phyloP scores from a whole-genome alignment of 208 protist species.

The Leishmania tarentolae region DNA sequence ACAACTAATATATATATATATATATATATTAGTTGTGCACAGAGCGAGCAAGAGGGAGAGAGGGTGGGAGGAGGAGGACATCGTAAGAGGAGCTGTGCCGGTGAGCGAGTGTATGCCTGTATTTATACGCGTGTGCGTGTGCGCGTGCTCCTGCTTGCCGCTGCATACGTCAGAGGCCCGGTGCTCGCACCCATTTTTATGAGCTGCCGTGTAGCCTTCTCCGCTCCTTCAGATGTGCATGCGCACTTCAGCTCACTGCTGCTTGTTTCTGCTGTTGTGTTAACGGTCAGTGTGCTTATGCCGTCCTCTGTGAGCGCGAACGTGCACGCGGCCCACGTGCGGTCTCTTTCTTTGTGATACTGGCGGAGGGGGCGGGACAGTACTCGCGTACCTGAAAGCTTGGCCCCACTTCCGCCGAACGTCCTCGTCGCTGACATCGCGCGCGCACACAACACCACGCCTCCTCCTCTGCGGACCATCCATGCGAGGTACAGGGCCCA shows the following conservation, averaged over 20 bases:
- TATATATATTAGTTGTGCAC: neutral
- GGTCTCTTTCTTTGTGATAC: neutral
- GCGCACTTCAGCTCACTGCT: neutral
- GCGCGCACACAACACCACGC: neutral
- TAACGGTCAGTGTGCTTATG: neutral
- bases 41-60: neutral
- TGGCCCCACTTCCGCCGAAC: neutral
- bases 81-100: neutral
- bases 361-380: neutral
- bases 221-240: too few relatives aligned
- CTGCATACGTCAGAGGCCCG: neutral
- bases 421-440: neutral
- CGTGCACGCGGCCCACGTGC: too few relatives aligned
- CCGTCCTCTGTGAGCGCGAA: too few relatives aligned
- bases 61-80: neutral
- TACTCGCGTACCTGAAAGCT: neutral
- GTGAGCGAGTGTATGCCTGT: neutral
- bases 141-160: neutral
- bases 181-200: neutral
- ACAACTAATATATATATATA: conserved; percentile 16
- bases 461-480: neutral
- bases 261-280: neutral
- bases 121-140: neutral
- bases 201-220: neutral
- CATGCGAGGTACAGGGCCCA: neutral